Conservation (phyloP, 2,329 filamentous ascomycete species). For the Beauveria sp. region DNA sequence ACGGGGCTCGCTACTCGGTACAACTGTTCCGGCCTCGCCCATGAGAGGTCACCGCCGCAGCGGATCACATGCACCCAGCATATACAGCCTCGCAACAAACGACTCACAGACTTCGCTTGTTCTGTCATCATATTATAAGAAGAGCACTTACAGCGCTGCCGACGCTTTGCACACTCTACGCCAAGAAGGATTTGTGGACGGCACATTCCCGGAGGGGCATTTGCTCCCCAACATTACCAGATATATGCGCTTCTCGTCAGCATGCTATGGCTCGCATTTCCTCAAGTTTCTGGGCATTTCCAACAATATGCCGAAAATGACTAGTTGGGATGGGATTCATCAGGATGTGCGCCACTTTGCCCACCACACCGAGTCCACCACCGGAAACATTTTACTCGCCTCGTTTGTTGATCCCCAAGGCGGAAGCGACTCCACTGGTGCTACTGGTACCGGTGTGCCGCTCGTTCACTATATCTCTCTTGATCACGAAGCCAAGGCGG, state of each 20-base stretch:
- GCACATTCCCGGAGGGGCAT: slow-evolving; percentile 52
- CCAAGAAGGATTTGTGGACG: slow-evolving; percentile 46
- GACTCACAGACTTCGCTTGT: slow-evolving; percentile 48
- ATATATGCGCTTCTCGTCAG: slow-evolving; percentile 60
- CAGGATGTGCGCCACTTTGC: slow-evolving; percentile 58
- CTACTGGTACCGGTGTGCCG: slow-evolving; percentile 58
- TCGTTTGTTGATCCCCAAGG: slow-evolving; percentile 65
- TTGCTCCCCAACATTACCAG: slow-evolving; percentile 54
- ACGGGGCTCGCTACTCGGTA: slow-evolving; percentile 13
- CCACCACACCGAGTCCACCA: slow-evolving; percentile 51
- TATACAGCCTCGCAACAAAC: slow-evolving; percentile 53
- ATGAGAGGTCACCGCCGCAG: slow-evolving; percentile 15
- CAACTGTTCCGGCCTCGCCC: slow-evolving; percentile 9
- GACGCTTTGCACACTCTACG: slow-evolving; percentile 42
- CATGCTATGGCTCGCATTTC: slow-evolving; percentile 57
- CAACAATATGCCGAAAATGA: slow-evolving; percentile 37
- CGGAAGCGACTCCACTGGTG: slow-evolving; percentile 56
- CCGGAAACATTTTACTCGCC: slow-evolving; percentile 55
- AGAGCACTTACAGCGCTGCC: slow-evolving; percentile 39
- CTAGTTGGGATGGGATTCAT: slow-evolving; percentile 42
- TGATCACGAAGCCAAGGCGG: slow-evolving; percentile 63
- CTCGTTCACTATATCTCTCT: slow-evolving; percentile 67
- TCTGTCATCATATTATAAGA: slow-evolving; percentile 40
- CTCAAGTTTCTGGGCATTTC: slow-evolving; percentile 55
- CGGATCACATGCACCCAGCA: slow-evolving; percentile 38